Base-by-base conservation (phyloP, 1,139 yeast genomes). In the Pichia sp. region DNA sequence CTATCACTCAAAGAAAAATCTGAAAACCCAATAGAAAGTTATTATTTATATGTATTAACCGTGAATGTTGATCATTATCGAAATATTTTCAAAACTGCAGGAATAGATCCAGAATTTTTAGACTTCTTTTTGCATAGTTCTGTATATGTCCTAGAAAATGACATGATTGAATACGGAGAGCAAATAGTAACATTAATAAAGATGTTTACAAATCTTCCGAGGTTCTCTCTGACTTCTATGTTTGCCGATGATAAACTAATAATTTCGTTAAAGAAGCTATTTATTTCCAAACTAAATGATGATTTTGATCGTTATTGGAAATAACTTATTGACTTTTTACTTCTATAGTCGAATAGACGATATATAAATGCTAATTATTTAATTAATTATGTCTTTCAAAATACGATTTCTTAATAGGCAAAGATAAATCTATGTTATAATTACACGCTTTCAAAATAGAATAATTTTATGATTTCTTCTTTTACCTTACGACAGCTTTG, bases 101-200 rank as follows among this genome's bases (percentile, higher is more conserved):
- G 87, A 1, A 62, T 83, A 1, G 90, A 83, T 47, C 61, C 76
- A 0, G 78, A 75, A 20, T 71, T 77, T 46, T 61, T 82, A 16
- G 72, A 71, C 27, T 76, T 79, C 51, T 69, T 70, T 42, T 50
- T 81, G 11, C 78, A 76, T 40, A 74, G 83, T 0, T 66, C 71
- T 3, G 38, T 57, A 11, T 50, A 51, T 34, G 48, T 52, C 23
- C 32, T 57, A n/a, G 32, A 45, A 4, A 29, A 43, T 4, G 26
- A 39, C 2, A 26, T 35, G 7, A 16, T 50, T 0, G 30, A 36
- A 12, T 35, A 35, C n/a, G 4, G 43, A 16, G 24, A 30, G 4
- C 43, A 51, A 7, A 53, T 59, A 2, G 27, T 41, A 2, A 33
- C 35, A 1, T 41, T 50, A 12, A 12, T 59, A 6, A 25, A 42